phyloP scores from a whole-genome alignment of 495 filamentous ascomycete genomes.

The Penicillium silybi region DNA sequence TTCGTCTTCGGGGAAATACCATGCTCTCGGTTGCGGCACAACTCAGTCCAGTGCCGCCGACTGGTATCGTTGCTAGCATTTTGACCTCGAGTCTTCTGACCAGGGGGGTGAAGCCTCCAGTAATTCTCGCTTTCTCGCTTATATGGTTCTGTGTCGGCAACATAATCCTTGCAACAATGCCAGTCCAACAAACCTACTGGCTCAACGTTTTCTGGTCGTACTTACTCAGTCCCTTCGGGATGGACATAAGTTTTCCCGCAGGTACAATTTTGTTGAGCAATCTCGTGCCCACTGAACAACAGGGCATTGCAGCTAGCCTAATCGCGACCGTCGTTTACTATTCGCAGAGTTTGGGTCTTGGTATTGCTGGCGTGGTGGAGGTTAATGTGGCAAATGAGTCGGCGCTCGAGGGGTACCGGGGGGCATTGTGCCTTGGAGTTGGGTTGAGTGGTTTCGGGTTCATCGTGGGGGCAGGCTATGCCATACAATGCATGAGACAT shows the following conservation, averaged over 20 bases:
- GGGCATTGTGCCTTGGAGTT: too few species aligned
- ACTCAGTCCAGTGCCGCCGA: too few species aligned
- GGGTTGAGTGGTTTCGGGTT: too few species aligned
- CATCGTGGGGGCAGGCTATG: too few species aligned
- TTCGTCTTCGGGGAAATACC: too few species aligned
- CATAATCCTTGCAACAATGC: not conserved
- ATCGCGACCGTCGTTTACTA: constrained; percentile 45
- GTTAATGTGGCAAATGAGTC: not conserved
- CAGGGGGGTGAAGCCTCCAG: too few species aligned
- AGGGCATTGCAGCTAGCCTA: constrained; percentile 42
- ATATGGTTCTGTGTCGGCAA: not conserved
- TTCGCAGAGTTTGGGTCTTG: constrained; percentile 42
- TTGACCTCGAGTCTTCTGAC: too few species aligned
- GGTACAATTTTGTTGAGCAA: constrained; percentile 41
- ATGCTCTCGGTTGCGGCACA: too few species aligned
- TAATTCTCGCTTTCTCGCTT: not conserved
- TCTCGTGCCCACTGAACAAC: constrained; percentile 34
- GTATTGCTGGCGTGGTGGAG: constrained; percentile 44
- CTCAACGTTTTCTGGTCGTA: not conserved
- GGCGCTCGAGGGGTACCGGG: too few species aligned
- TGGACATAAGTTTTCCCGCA: constrained; percentile 50
- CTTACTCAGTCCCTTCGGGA: constrained; percentile 4
- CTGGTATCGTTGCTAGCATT: too few species aligned
- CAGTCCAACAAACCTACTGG: not conserved
- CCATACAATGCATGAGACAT: too few species aligned